Evolutionary conservation across 768 basidiomycete genomes (phyloP), one percentile per base, ranked within the genome.

Genomic region (Mycena chlorophos): DNA sequence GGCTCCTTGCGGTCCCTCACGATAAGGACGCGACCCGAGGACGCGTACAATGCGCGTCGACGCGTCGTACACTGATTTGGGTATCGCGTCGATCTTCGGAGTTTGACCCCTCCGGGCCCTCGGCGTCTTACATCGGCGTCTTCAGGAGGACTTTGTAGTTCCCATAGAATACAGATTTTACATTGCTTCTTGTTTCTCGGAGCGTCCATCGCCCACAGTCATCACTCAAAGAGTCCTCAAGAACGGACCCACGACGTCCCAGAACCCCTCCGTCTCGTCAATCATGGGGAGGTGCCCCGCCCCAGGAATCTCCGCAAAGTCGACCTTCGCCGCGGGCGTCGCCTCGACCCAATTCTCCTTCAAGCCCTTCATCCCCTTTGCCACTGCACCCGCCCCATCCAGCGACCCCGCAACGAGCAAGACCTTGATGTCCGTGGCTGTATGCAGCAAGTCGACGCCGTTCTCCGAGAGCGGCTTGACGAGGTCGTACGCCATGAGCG

Each of bases 261-360:
- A 75, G 55, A 76, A 82, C 20, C 52, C 52, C 58, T 75, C 73
- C 2, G 79, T 76, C 49, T 71, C 70, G 61, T 83, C 81, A 4
- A 82, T 67, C 80, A 83, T 81, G 0, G 81, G 81, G 5, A 83
- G 61, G 68, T 83, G 79, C 0, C 80, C 80, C 0, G 77, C 68
- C 5, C 65, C 65, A 17, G 65, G 68, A 6, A 83, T 70, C 30
- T 68, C 69, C 19, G 63, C 66, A 56, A 70, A 76, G 26, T 68
- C 62, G 14, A 77, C 64, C 17, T 63, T 54, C 5, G 58, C 61
- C 3, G 42, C 63, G 40, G 45, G 53, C 29, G 63, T 60, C 19
- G 61, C 51, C n/a, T 26, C 56, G 17, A 66, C 63, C 77, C 78
- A 78, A 5, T 66, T 55, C 5, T 70, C 68, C 16, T 52, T 55